phyloP scores from a whole-genome alignment of 2,329 filamentous ascomycete genomes.

The Microcyclospora tardicrescens region DNA sequence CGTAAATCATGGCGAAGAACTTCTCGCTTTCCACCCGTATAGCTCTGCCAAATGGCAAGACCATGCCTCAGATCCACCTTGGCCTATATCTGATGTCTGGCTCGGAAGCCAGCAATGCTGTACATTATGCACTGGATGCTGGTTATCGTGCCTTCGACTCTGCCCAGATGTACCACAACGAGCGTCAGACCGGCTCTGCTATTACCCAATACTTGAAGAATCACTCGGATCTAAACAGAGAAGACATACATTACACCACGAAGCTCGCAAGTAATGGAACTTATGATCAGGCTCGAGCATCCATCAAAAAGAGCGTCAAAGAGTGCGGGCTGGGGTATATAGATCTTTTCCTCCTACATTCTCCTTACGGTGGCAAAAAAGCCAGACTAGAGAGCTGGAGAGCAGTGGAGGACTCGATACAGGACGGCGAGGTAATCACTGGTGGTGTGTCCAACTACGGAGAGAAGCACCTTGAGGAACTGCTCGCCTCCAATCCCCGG shows the following conservation, averaged over 20 bases:
- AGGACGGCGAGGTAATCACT: constrained; percentile 55
- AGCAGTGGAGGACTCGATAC: constrained; percentile 63
- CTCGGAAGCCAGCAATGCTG: constrained; percentile 44
- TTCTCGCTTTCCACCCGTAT: constrained; percentile 31
- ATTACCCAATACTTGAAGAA: constrained; percentile 31
- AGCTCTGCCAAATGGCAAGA: constrained; percentile 49
- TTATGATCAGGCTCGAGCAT: constrained; percentile 54
- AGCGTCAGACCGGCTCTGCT: constrained; percentile 53
- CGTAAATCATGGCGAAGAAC: constrained; percentile 1
- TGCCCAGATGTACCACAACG: constrained; percentile 58
- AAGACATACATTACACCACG: constrained; percentile 67
- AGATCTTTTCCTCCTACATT: constrained; percentile 68
- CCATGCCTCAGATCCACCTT: constrained; percentile 59
- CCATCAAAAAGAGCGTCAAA: constrained; percentile 53
- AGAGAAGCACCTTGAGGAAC: constrained; percentile 57
- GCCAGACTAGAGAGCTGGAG: constrained; percentile 60
- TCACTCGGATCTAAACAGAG: constrained; percentile 39
- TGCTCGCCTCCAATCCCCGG: constrained; percentile 49
- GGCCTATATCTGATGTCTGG: constrained; percentile 61
- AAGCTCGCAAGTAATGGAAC: constrained; percentile 58
- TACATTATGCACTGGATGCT: constrained; percentile 29
- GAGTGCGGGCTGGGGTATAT: constrained; percentile 59
- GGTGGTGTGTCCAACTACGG: constrained; percentile 72
- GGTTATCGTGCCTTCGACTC: constrained; percentile 43
- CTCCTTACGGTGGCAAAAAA: constrained; percentile 59